Base-by-base conservation (phyloP, 257 asterid species). In the Solanum piurae region DNA sequence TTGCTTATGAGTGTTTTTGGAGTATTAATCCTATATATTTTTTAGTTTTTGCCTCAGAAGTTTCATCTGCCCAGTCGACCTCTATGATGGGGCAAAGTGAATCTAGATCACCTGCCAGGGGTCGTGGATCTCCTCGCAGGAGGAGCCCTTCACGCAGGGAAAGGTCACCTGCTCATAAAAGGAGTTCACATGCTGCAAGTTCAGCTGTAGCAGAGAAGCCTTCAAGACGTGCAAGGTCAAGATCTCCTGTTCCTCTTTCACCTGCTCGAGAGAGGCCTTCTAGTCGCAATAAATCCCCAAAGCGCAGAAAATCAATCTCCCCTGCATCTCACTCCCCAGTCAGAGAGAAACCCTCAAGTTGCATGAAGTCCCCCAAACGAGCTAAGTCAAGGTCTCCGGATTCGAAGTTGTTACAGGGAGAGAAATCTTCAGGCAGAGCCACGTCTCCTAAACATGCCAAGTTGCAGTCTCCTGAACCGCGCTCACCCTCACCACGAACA, bases 401-500 rank as follows among this genome's bases (percentile, higher is more conserved):
- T 66, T 87, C 89, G 34, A 88, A 20, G 66, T 86, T 87, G 18
- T 92, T 89, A 21, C 79, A 86, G 87, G 88, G 72, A 68, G 89
- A 60, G 34, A 90, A 87, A 44, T 55, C 46, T 34, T 86, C 90
- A 31, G 60, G 55, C 83, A 75, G 87, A 72, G 80, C 73, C 58
- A 86, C 80, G 42, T 90, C 93, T 14, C 89, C 92, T 1, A 87
- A 55, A 74, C 87, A 38, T 80, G 87, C 87, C 75, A 90, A 91
- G 58, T 76, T 92, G 49, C 83, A 69, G 88, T 92, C 93, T 79
- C 92, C 93, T 55, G 89, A 68, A 72, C 89, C 92, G 36, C 88
- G 76, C 31, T 92, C 96, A 8, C 95, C 89, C 33, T 97, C 99
- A 40, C 98, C 98, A 2, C 95, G 93, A 37, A 94, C 96, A 87